Evolutionary conservation across 768 basidiomycete species (phyloP).

Genomic region (Podaxis sp.): DNA sequence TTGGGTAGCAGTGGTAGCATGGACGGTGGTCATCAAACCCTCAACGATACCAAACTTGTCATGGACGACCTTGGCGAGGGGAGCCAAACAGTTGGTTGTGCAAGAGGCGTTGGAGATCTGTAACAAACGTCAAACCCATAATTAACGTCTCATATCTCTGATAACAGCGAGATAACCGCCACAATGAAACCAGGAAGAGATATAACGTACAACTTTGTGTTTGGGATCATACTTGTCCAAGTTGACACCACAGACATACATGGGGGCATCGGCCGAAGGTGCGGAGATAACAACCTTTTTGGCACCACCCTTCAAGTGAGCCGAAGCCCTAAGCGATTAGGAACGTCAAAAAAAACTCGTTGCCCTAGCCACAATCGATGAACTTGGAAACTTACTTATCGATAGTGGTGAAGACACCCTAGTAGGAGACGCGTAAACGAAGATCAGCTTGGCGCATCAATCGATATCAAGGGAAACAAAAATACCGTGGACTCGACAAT

Average conservation of each 20-base stretch:
- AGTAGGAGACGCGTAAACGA: slow-evolving; percentile 18
- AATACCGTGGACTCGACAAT: slow-evolving; percentile 93
- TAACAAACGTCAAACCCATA: slow-evolving; percentile 12
- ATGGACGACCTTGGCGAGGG: slow-evolving; percentile 96
- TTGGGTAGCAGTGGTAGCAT: slow-evolving; percentile 94
- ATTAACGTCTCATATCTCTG: slow-evolving; percentile 6
- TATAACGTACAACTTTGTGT: slow-evolving; percentile 71
- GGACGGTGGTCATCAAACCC: slow-evolving; percentile 98
- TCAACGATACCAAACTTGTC: slow-evolving; percentile 97
- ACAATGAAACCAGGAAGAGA: not conserved
- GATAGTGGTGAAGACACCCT: slow-evolving; percentile 96
- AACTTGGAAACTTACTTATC: slow-evolving; percentile 59
- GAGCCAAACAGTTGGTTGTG: slow-evolving; percentile 99
- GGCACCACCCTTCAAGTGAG: slow-evolving; percentile 96
- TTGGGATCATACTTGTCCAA: slow-evolving; percentile 88
- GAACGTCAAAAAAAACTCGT: slow-evolving; percentile 12
- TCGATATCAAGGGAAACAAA: slow-evolving; percentile 17
- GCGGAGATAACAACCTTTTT: slow-evolving; percentile 99
- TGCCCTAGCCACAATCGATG: slow-evolving; percentile 8
- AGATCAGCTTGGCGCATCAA: slow-evolving; percentile 18
- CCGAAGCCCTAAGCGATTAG: slow-evolving; percentile 59
- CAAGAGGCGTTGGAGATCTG: slow-evolving; percentile 98
- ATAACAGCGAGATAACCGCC: not conserved
- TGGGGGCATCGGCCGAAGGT: slow-evolving; percentile 94
- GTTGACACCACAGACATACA: slow-evolving; percentile 96